Conservation (phyloP, 129 eudicot genomes). For the Solidago caesia region DNA sequence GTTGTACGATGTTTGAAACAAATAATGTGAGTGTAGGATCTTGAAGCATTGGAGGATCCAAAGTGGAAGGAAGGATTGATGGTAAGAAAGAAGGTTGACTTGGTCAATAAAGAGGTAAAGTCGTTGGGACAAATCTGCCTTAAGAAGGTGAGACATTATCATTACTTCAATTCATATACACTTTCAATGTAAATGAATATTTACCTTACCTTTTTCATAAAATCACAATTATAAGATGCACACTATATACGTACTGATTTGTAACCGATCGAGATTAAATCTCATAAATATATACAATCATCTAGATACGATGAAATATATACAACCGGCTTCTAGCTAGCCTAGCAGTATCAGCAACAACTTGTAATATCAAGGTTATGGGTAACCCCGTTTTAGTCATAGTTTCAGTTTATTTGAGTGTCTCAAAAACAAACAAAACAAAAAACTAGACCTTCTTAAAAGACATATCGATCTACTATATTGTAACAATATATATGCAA, state of each 20-base stretch:
- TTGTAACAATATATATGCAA: no score
- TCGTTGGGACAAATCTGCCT: slow-evolving; percentile 65
- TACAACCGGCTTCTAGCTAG: no score
- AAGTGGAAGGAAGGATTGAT: slow-evolving; percentile 63
- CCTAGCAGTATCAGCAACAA: no score
- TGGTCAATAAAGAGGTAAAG: slow-evolving; percentile 60
- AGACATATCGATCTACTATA: no score
- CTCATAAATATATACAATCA: no score
- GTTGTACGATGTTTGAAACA: neutral
- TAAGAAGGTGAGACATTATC: slow-evolving; percentile 53
- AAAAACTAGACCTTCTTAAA: no score
- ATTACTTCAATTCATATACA: slow-evolving; percentile 1
- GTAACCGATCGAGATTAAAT: no score
- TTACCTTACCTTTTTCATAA: neutral
- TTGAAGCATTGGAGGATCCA: slow-evolving; percentile 75
- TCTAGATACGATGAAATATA: no score
- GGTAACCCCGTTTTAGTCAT: no score
- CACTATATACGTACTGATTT: neutral
- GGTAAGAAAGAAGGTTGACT: slow-evolving; percentile 65
- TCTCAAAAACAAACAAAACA: no score
- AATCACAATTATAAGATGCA: neutral
- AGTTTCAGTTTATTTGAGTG: no score
- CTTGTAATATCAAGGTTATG: no score
- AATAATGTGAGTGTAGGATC: slow-evolving; percentile 37
- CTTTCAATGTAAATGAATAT: neutral